These are phyloP conservation scores for Karstenula rhodostoma DNA, from an alignment of 2,329 filamentous ascomycete species.

Conservation along the genomic window DNA sequence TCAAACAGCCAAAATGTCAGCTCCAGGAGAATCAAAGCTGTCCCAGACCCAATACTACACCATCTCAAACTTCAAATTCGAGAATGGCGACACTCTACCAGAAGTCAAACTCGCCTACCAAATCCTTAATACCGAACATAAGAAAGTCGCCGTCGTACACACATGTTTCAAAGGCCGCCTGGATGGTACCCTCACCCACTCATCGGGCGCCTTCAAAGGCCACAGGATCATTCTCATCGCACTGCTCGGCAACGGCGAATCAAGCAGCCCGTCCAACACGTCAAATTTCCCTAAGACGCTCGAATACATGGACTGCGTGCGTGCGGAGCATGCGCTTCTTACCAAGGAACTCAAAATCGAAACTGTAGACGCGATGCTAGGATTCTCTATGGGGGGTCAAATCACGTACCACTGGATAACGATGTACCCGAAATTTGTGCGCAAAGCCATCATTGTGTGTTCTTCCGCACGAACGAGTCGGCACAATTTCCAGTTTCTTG, in stretches of 20 bases:
- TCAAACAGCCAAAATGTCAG: background rate
- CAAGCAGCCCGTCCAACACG: constrained; percentile 61
- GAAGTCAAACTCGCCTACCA: constrained; percentile 25
- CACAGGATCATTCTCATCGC: constrained; percentile 63
- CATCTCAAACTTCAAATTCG: constrained; percentile 4
- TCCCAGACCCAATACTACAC: constrained; percentile 7
- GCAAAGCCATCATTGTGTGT: constrained; percentile 58
- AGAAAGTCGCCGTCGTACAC: constrained; percentile 53
- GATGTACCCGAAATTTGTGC: constrained; percentile 58
- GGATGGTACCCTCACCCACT: constrained; percentile 59
- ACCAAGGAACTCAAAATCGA: constrained; percentile 52
- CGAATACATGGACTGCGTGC: constrained; percentile 61
- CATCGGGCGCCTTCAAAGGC: constrained; percentile 51
- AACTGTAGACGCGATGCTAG: constrained; percentile 58
- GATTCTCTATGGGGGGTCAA: constrained; percentile 66
- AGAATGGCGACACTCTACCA: background rate
- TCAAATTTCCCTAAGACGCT: constrained; percentile 56
- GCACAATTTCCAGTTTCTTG: constrained; percentile 65
- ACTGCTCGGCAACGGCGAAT: constrained; percentile 63
- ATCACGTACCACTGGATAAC: constrained; percentile 63
- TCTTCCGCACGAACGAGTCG: constrained; percentile 59
- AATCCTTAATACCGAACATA: constrained; percentile 33
- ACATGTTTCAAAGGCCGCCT: constrained; percentile 65
- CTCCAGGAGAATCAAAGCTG: background rate
- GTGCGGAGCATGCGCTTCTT: constrained; percentile 57